Base-by-base conservation (phyloP, 306 rosid genomes). In the Medicago lupulina region DNA sequence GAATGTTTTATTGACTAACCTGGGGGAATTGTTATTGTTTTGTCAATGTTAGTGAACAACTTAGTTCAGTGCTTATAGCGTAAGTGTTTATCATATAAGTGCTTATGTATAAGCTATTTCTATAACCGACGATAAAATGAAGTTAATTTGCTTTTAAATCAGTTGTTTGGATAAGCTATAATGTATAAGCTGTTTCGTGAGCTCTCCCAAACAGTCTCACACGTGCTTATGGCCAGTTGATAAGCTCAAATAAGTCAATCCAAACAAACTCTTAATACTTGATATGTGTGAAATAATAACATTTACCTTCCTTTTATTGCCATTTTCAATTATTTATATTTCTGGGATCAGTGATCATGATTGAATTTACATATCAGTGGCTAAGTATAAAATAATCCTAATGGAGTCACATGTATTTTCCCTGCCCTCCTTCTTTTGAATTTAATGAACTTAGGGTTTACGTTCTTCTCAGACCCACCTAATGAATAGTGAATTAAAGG, bases 381-480 rank as follows among this genome's bases (percentile, higher is more conserved):
- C 77, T 34, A 39, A 39, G 54, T 25, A 17, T 63, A 36, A 67
- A 70, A 58, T 66, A 80, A 50, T 79, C 19, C 41, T 16, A 72
- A 7, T 31, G 50, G 64, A 31, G 15, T 76, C 67, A 67, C 36
- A 10, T 60, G n/a, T n/a, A 59, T 16, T 50, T 50, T 70, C 40
- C 34, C 8, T 19, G 53, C 39, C 36, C 25, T 5, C 47, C 46
- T 65, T 28, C 36, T 25, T 23, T 63, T 43, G 63, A 76, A 71
- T 41, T 46, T 36, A 21, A 67, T 39, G 66, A 71, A 15, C 71
- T 61, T 41, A 69, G 67, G 68, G 75, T 49, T 67, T 73, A 10
- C 58, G 18, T 51, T 53, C 53, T 80, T 62, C 44, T 76, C 13
- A 47, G 43, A 71, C 55, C 77, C 41, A 40, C 59, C 59, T 76